A percentile compares a stretch with the other conserved stretches of the same genome.
Conservation (phyloP, 202 grass and related monocot genomes). For the Zizania palustris region DNA sequence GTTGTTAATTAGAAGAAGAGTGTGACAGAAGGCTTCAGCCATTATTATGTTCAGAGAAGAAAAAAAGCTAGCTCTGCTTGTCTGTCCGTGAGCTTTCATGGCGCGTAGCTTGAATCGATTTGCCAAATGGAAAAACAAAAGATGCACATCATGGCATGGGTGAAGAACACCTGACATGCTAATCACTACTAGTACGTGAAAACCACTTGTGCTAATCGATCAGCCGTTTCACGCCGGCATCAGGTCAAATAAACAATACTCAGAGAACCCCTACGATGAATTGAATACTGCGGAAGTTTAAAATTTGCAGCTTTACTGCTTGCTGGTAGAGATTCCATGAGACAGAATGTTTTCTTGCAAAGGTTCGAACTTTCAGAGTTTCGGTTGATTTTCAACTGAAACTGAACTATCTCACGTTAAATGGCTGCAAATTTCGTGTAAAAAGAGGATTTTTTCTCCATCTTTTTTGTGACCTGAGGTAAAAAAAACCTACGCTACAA, state of each 20-base stretch:
- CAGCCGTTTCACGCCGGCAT: neutral
- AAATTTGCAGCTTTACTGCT: neutral
- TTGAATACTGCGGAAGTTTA: neutral
- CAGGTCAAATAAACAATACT: neutral
- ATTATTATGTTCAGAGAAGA: neutral
- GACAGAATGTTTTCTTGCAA: neutral
- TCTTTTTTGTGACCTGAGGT: neutral
- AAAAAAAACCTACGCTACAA: neutral
- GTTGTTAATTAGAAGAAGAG: neutral
- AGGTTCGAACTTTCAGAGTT: neutral
- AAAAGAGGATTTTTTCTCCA: too few relatives aligned
- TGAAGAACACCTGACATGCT: neutral
- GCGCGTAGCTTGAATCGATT: neutral
- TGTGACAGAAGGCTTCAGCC: neutral
- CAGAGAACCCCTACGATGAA: too few relatives aligned
- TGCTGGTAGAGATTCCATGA: neutral
- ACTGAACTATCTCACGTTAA: neutral
- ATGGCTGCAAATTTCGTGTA: neutral
- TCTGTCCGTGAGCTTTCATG: slow-evolving; percentile 18
- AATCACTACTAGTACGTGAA: neutral
- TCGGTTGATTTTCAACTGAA: neutral
- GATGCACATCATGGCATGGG: neutral
- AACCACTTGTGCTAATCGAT: slow-evolving; percentile 5
- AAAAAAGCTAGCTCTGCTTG: neutral
- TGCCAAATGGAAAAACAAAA: slow-evolving; percentile 23